Conservation (phyloP, 495 filamentous ascomycete genomes). For the Umbilicaria muhlenbergii region DNA sequence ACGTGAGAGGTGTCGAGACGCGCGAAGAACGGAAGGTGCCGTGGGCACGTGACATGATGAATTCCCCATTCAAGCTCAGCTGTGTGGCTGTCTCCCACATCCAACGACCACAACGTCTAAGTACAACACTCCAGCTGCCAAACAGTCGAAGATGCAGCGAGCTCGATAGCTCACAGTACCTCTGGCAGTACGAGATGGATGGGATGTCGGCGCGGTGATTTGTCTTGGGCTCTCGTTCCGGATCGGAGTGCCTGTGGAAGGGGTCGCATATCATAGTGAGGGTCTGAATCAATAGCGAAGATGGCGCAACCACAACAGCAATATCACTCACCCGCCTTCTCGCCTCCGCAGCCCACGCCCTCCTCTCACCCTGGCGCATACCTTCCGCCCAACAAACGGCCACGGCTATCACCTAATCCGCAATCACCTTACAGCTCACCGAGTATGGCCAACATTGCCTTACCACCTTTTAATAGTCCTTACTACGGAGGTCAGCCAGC, state of each 20-base stretch:
- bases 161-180: too few relatives aligned
- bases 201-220: too few relatives aligned
- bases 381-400: conserved; percentile 48
- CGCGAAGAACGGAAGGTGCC: too few relatives aligned
- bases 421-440: conserved; percentile 35
- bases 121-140: too few relatives aligned
- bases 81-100: too few relatives aligned
- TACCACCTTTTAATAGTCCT: conserved; percentile 14
- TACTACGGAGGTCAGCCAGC: conserved; percentile 14
- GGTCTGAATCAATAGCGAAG: conserved; percentile 11
- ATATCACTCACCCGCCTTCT: conserved; percentile 33
- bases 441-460: conserved; percentile 27
- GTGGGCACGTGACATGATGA: too few relatives aligned
- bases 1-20: too few relatives aligned
- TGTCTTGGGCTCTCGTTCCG: neutral
- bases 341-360: conserved; percentile 35
- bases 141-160: too few relatives aligned
- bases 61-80: too few relatives aligned
- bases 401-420: conserved; percentile 52
- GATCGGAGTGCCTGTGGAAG: conserved; percentile 19
- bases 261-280: conserved; percentile 14
- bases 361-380: conserved; percentile 31
- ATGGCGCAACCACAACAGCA: conserved; percentile 51
- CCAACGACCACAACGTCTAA: too few relatives aligned
- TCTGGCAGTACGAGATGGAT: too few relatives aligned